A percentile compares a stretch with the other conserved stretches of the same genome.
These are phyloP conservation scores for Solanum hybrid DNA, from an alignment of 305 asterid genomes.

Conservation along the genomic window DNA sequence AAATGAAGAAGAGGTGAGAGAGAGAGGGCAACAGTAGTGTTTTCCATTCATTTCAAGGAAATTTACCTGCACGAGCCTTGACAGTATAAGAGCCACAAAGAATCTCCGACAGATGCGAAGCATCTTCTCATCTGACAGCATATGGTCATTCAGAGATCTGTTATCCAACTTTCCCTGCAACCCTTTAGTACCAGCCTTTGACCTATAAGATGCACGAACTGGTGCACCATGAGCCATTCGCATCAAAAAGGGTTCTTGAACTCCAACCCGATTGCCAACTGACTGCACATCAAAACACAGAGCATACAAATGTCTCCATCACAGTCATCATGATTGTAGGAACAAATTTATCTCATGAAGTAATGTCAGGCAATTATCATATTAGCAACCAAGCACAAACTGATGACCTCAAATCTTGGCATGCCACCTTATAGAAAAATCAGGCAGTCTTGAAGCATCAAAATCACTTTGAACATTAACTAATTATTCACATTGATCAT, in stretches of 20 bases:
- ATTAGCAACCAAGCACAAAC: background rate
- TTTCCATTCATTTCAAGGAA: background rate
- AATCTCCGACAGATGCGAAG: slow-evolving; percentile 87
- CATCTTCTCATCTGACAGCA: slow-evolving; percentile 69
- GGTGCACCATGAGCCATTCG: slow-evolving; percentile 99
- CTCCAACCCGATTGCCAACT: slow-evolving; percentile 96
- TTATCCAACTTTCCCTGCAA: slow-evolving; percentile 40
- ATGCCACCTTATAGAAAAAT: background rate
- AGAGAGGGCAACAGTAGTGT: background rate
- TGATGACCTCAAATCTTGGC: background rate
- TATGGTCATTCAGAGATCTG: slow-evolving; percentile 34
- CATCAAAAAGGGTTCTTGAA: slow-evolving; percentile 92
- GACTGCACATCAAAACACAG: slow-evolving; percentile 55
- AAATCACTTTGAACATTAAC: slow-evolving; percentile 1
- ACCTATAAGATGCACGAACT: slow-evolving; percentile 38
- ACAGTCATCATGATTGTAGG: background rate
- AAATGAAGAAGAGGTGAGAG: background rate
- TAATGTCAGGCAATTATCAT: background rate
- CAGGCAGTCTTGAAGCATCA: background rate
- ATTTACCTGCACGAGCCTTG: slow-evolving; percentile 90
- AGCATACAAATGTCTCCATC: slow-evolving; percentile 4
- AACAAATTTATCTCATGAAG: background rate
- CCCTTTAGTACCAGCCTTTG: slow-evolving; percentile 44
- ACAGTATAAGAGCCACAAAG: slow-evolving; percentile 86
- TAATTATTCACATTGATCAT: background rate